Percentiles rank a stretch among this genome's conserved stretches.
Conservation (phyloP, 2,329 filamentous ascomycete genomes). For the Arthrocladium fulminans region DNA sequence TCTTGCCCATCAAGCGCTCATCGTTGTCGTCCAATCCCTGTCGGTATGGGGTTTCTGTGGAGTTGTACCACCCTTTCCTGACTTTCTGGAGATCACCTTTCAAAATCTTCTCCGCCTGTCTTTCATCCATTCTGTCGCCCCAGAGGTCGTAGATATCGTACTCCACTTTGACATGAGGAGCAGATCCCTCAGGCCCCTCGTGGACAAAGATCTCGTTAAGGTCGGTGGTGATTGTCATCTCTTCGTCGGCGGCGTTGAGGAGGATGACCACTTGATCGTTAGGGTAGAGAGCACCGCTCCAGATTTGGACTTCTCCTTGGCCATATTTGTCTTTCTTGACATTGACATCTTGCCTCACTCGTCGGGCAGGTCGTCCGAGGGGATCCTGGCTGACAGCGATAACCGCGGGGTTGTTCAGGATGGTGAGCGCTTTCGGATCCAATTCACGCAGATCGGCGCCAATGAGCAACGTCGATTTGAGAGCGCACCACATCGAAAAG, state of each 20-base stretch:
- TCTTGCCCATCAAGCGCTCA: slow-evolving; percentile 38
- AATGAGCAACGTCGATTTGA: slow-evolving; percentile 41
- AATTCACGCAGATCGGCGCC: slow-evolving; percentile 37
- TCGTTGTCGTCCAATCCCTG: slow-evolving; percentile 36
- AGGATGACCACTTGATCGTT: slow-evolving; percentile 44
- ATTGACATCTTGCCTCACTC: slow-evolving; percentile 39
- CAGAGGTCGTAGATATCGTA: slow-evolving; percentile 50
- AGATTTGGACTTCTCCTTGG: slow-evolving; percentile 42
- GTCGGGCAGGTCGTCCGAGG: slow-evolving; percentile 32
- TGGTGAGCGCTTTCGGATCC: slow-evolving; percentile 34
- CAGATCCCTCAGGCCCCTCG: slow-evolving; percentile 35
- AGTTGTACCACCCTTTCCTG: slow-evolving; percentile 39
- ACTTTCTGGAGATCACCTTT: slow-evolving; percentile 27
- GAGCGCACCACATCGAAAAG: slow-evolving; percentile 41
- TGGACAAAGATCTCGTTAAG: slow-evolving; percentile 47
- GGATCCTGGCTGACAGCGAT: slow-evolving; percentile 43
- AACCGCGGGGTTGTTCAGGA: slow-evolving; percentile 41
- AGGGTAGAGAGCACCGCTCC: slow-evolving; percentile 40
- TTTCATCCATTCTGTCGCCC: slow-evolving; percentile 44
- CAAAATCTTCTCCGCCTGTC: slow-evolving; percentile 37
- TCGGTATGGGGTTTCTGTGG: slow-evolving; percentile 39
- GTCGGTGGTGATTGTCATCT: slow-evolving; percentile 41
- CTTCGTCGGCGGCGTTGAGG: slow-evolving; percentile 42
- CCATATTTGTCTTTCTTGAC: slow-evolving; percentile 35
- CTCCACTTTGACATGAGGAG: slow-evolving; percentile 31